A percentile compares a stretch with the other conserved stretches of the same genome.
phyloP scores from a whole-genome alignment of 352 stramenopile species.

The Phytophthora idaei region DNA sequence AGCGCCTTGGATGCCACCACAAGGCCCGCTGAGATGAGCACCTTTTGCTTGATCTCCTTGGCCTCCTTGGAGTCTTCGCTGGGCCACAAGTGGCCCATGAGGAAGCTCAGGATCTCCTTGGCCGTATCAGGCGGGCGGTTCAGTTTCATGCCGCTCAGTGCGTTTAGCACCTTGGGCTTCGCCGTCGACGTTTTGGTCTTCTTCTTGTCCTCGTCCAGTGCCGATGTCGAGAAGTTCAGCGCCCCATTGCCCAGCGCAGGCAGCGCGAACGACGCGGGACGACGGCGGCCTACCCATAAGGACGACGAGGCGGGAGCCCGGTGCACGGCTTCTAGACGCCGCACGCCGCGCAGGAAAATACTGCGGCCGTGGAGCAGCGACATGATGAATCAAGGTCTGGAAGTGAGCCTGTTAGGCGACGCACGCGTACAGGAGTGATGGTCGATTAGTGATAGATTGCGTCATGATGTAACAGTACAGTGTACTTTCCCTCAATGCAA shows the following conservation, averaged over 20 bases:
- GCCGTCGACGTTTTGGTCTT: conserved; percentile 9
- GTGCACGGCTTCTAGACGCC: conserved; percentile 23
- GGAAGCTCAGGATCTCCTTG: conserved; percentile 67
- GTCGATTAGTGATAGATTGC: conserved; percentile 2
- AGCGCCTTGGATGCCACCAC: conserved; percentile 92
- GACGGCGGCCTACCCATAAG: conserved; percentile 2
- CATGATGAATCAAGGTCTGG: conserved; percentile 26
- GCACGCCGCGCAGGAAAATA: conserved; percentile 46
- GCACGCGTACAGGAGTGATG: conserved; percentile 2
- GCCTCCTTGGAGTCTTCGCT: conserved; percentile 56
- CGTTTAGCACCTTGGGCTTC: conserved; percentile 19
- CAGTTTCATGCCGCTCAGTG: conserved; percentile 31
- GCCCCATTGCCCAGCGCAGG: conserved; percentile 23
- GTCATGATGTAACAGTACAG: background rate
- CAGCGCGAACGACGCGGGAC: conserved; percentile 9
- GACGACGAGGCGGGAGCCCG: conserved; percentile 21
- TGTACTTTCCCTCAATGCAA: background rate
- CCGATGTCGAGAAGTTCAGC: conserved; percentile 44
- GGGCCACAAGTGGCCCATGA: conserved; percentile 75
- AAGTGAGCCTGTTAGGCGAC: background rate
- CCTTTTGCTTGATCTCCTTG: conserved; percentile 78
- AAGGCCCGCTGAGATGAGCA: conserved; percentile 82
- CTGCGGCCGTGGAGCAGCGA: conserved; percentile 48
- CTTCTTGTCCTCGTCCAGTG: conserved; percentile 32
- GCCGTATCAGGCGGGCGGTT: conserved; percentile 39